These are phyloP conservation scores for Colletotrichum echinochloae DNA, from an alignment of 2,329 filamentous ascomycete species.

Conservation along the genomic window DNA sequence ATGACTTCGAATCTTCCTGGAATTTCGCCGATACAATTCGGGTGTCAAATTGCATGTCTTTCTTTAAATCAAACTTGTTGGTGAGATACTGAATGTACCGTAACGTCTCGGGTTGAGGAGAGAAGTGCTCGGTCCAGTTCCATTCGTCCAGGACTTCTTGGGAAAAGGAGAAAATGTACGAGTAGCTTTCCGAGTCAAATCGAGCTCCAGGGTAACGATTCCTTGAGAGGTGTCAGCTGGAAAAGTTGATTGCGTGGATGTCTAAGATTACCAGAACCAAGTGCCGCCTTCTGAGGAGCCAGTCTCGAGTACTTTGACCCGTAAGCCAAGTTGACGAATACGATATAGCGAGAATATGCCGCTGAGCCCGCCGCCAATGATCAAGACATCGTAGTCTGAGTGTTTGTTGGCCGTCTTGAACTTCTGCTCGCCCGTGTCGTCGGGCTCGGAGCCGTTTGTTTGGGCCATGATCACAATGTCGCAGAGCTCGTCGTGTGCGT, in stretches of 20 bases:
- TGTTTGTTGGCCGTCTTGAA: conserved; percentile 32
- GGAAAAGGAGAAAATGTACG: conserved; percentile 58
- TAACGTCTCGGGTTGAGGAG: conserved; percentile 51
- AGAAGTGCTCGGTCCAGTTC: conserved; percentile 53
- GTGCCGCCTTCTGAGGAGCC: conserved; percentile 57
- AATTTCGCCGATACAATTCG: conserved; percentile 47
- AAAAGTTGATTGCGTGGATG: neutral
- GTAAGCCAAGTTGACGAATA: conserved; percentile 53
- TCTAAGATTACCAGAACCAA: conserved; percentile 54
- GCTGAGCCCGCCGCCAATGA: conserved; percentile 55
- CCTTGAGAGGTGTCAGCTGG: neutral
- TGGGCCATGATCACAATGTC: neutral
- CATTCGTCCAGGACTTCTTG: conserved; percentile 57
- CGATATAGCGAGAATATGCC: conserved; percentile 57
- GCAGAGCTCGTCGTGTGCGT: neutral
- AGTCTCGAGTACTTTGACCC: conserved; percentile 54
- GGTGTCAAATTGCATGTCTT: conserved; percentile 49
- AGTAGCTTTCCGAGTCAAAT: conserved; percentile 60
- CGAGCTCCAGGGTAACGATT: conserved; percentile 61
- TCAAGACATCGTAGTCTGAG: conserved; percentile 52
- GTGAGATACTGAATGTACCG: conserved; percentile 54
- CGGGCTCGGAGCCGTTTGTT: neutral
- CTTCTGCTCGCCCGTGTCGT: neutral
- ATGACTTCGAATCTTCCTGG: conserved; percentile 44
- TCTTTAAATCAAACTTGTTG: conserved; percentile 50